Percentiles rank a stretch among this genome's conserved stretches.
phyloP scores from a whole-genome alignment of 352 stramenopile genomes.

The Phytophthora sp. region DNA sequence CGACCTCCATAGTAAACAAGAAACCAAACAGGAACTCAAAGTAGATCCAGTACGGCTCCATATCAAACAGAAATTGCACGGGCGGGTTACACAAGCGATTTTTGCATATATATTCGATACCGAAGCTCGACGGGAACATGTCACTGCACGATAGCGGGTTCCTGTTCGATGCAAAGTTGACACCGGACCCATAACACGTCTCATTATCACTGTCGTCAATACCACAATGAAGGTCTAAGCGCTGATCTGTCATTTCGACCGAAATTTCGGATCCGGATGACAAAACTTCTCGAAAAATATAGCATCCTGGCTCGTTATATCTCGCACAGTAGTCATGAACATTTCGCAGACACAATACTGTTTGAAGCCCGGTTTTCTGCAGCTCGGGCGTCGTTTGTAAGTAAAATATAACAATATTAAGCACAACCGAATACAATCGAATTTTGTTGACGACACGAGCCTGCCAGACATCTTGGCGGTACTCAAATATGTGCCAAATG shows the following conservation, averaged over 20 bases:
- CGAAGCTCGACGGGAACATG: slow-evolving; percentile 27
- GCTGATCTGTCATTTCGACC: slow-evolving; percentile 20
- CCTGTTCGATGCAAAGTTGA: slow-evolving; percentile 44
- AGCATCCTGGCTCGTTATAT: slow-evolving; percentile 45
- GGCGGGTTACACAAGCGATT: slow-evolving; percentile 54
- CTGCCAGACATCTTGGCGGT: slow-evolving; percentile 39
- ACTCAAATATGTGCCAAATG: slow-evolving; percentile 57
- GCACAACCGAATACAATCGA: slow-evolving; percentile 43
- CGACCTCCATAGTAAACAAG: slow-evolving; percentile 50
- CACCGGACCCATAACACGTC: slow-evolving; percentile 34
- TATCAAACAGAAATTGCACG: slow-evolving; percentile 47
- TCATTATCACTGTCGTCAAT: slow-evolving; percentile 14
- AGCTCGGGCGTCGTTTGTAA: slow-evolving; percentile 60
- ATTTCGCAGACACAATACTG: slow-evolving; percentile 47
- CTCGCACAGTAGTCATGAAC: slow-evolving; percentile 47
- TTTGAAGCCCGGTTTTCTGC: slow-evolving; percentile 48
- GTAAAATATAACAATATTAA: slow-evolving; percentile 61
- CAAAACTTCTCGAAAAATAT: slow-evolving; percentile 27
- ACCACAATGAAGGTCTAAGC: slow-evolving; percentile 41
- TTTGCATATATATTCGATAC: slow-evolving; percentile 38
- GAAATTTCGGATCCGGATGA: slow-evolving; percentile 9
- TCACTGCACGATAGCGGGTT: slow-evolving; percentile 31
- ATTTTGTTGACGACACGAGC: slow-evolving; percentile 35
- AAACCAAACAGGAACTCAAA: slow-evolving; percentile 50
- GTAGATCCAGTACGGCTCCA: slow-evolving; percentile 61